Percentiles rank a stretch among this genome's conserved stretches.
phyloP scores from a whole-genome alignment of 192 early-diverging fungal species.

The Dissophora ornata region DNA sequence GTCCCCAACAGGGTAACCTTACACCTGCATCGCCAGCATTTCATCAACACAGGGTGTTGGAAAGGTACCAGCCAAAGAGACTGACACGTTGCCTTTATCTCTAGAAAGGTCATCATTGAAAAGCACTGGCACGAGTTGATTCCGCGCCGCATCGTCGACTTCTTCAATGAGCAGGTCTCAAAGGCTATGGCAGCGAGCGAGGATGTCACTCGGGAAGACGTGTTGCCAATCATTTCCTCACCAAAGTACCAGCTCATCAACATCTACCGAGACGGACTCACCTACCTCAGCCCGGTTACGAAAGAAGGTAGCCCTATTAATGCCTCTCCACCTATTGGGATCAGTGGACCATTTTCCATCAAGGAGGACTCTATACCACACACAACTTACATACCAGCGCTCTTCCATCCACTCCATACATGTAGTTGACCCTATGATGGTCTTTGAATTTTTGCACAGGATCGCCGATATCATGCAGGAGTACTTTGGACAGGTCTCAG shows the following conservation, averaged over 20 bases:
- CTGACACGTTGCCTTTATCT: not conserved
- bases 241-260: slow-evolving; percentile 74
- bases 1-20: slow-evolving; percentile 52
- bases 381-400: too few relatives aligned
- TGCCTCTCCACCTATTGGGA: too few relatives aligned
- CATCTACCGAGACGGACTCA: slow-evolving; percentile 74
- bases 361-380: too few relatives aligned
- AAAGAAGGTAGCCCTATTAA: slow-evolving; percentile 88
- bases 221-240: slow-evolving; percentile 72
- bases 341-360: too few relatives aligned
- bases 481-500: slow-evolving; percentile 87
- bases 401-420: too few relatives aligned
- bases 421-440: slow-evolving; percentile 82
- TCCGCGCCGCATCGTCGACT: slow-evolving; percentile 69
- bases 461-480: slow-evolving; percentile 82
- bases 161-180: slow-evolving; percentile 70
- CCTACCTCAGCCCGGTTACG: slow-evolving; percentile 80
- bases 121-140: slow-evolving; percentile 86
- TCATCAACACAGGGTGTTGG: too few relatives aligned
- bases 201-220: slow-evolving; percentile 63
- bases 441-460: slow-evolving; percentile 88
- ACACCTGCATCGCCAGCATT: not conserved
- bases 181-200: slow-evolving; percentile 64
- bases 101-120: slow-evolving; percentile 86
- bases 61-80: not conserved